Percentiles rank a stretch among this genome's conserved stretches.
These are phyloP conservation scores for Nicotiana tabacum DNA, from an alignment of 257 asterid species.

Conservation along the genomic window DNA sequence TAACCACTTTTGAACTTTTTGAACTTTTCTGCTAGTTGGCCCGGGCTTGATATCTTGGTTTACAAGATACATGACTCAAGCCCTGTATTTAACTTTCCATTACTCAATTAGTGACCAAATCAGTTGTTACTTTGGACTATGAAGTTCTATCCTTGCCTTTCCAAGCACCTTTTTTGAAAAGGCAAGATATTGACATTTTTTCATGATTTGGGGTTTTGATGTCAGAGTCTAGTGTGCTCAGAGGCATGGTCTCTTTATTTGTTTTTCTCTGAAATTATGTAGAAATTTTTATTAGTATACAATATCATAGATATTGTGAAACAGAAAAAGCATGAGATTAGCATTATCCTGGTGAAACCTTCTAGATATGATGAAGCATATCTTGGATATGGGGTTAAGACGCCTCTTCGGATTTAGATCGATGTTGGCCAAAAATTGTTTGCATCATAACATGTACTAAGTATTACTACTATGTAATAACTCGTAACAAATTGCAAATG, in stretches of 20 bases:
- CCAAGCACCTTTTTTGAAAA: neutral
- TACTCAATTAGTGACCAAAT: neutral
- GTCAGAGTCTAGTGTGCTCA: neutral
- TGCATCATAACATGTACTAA: neutral
- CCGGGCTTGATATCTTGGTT: neutral
- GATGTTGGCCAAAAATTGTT: neutral
- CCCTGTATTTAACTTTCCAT: neutral
- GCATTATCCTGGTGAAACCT: neutral
- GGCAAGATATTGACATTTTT: neutral
- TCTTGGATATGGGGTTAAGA: neutral
- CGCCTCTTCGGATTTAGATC: neutral
- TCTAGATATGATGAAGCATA: neutral
- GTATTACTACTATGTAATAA: neutral
- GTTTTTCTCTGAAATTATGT: neutral
- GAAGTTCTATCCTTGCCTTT: neutral
- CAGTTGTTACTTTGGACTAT: neutral
- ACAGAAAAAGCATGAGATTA: neutral
- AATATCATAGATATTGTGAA: neutral
- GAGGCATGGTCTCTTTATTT: neutral
- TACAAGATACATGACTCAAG: neutral
- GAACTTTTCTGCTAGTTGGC: neutral
- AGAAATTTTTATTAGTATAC: neutral
- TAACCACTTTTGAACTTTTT: neutral
- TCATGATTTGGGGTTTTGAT: neutral
- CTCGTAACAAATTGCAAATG: neutral